These are phyloP conservation scores for Avicennia marina DNA, from an alignment of 257 asterid species.

Conservation along the genomic window DNA sequence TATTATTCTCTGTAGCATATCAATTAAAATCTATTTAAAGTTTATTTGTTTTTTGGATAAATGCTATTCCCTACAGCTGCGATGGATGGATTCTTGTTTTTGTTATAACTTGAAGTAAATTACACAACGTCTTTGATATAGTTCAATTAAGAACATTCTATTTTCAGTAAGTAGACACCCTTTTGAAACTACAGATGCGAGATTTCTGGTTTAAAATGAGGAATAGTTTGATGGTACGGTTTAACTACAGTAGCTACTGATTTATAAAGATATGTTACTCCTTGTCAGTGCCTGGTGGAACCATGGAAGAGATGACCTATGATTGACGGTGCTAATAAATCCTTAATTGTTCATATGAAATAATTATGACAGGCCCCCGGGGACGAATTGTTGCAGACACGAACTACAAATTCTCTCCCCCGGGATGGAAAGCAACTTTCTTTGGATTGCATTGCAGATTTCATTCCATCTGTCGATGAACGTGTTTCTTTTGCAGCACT, in stretches of 20 bases:
- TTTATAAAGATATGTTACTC: not conserved
- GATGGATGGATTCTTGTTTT: not conserved
- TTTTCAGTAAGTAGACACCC: not conserved
- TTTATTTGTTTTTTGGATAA: no score
- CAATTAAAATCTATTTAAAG: no score
- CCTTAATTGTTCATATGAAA: not conserved
- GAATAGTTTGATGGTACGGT: not conserved
- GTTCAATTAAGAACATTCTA: constrained; percentile 2
- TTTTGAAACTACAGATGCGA: not conserved
- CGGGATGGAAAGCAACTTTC: constrained; percentile 63
- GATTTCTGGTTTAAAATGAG: not conserved
- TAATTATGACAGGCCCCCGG: constrained; percentile 48
- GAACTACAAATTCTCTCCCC: constrained; percentile 47
- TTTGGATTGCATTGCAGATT: constrained; percentile 37
- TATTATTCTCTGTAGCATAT: no score
- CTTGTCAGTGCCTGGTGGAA: not conserved
- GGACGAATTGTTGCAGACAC: constrained; percentile 66
- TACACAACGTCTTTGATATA: not conserved
- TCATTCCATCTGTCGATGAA: constrained; percentile 57
- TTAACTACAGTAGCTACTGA: not conserved
- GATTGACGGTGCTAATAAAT: not conserved
- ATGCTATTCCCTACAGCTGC: no score
- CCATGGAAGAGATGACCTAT: not conserved
- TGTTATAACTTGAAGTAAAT: not conserved
- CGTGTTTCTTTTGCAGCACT: constrained; percentile 72